Evolutionary conservation across 2,329 filamentous ascomycete genomes (phyloP), one percentile per base, ranked within the genome.

Genomic region (Fusarium compactum): DNA sequence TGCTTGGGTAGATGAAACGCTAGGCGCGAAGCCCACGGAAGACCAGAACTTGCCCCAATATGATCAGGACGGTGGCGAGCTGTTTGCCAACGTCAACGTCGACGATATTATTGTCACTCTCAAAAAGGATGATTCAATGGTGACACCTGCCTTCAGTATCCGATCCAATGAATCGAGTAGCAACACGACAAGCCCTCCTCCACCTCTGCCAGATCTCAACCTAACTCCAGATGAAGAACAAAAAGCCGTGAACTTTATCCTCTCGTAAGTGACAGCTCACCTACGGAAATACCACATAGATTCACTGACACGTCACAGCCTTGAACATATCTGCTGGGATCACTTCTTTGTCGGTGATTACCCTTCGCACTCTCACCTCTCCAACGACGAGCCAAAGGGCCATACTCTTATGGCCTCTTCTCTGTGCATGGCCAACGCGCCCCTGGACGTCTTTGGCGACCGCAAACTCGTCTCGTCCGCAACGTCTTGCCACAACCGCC

Each of bases 261-360:
- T 87, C 24, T 82, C 83, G 85, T 87, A 79, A 69, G 84, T 61
- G 24, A 8, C 12, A 44, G n/a, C 34, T 24, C 6, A 29, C 29
- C 12, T 10, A 8, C 27, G 22, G 34, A 25, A 25, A 30, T 40
- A 12, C 16, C 8, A 12, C 5, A 20, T 24, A n/a, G n/a, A 24
- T 29, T 41, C 11, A 22, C 58, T 71, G 29, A 75, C 48, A 24
- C 15, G n/a, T 30, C 12, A 14, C 32, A 87, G 85, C 4, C 81
- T 87, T 53, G 85, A 87, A 69, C 85, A 86, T 69, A 80, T 85
- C 44, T 87, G 85, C 78, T 85, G 84, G 83, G 76, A 84, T 60
- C 85, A 87, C 72, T 85, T 84, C 71, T 76, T 78, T 67, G 73
- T 80, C 9, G 79, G 80, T 24, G 79, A 82, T 69, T 84, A 81